Percentiles rank a stretch among this genome's conserved stretches.
Evolutionary conservation across 495 filamentous ascomycete genomes (phyloP).

Genomic region (Aspergillus avenaceus): DNA sequence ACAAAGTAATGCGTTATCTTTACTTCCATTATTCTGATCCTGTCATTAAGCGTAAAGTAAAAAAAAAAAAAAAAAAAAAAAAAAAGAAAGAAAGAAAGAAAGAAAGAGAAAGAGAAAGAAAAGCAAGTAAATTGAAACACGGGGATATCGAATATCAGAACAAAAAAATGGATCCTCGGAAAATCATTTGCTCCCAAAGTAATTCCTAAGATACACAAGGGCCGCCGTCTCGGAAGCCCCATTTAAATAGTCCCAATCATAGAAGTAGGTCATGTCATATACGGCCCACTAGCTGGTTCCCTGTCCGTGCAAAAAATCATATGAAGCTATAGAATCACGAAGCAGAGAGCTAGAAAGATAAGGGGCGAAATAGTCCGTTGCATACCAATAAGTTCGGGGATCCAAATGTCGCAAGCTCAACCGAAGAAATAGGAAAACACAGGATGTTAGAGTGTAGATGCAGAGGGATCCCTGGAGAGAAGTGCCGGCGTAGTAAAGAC

Average conservation of each 20-base stretch:
- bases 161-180: background rate
- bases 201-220: background rate
- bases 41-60: background rate
- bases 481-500: background rate
- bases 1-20: background rate
- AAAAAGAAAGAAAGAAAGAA: slow-evolving; percentile 1
- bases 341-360: background rate
- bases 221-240: background rate
- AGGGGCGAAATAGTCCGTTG: background rate
- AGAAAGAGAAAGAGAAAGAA: background rate
- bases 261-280: background rate
- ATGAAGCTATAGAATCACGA: background rate
- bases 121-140: background rate
- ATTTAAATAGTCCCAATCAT: background rate
- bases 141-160: slow-evolving; percentile 1
- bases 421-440: background rate
- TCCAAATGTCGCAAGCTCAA: background rate
- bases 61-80: background rate
- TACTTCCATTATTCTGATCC: too few species aligned
- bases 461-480: background rate
- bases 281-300: background rate
- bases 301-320: background rate
- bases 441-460: background rate
- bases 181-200: background rate
- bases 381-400: background rate